Evolutionary conservation across 1,284 basidiomycete genomes (phyloP), one percentile per base, ranked within the genome.

Genomic region (Stygiomarasmius scandens): DNA sequence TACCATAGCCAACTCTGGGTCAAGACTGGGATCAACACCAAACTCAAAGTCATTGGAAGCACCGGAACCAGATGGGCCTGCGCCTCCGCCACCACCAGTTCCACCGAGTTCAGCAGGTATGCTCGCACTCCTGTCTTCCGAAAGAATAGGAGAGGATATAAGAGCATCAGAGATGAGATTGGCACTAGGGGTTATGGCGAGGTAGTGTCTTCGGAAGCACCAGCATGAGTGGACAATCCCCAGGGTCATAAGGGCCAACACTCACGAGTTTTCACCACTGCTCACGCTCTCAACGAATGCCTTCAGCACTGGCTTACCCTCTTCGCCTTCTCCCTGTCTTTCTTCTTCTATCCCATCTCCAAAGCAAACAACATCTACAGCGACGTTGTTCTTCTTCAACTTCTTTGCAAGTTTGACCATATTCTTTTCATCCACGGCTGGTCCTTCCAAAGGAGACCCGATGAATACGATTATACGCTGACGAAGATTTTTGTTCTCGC

Each of bases 381-480:
- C 92, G 43, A 99, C 95, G 67, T 98, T 99, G 75, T 98, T 99
- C 89, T 99, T 99, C 81, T 98, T 97, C 65, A 99, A 81, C 74
- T 95, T 96, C 81, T 96, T 98, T 22, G 95, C 96, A 16, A 99
- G 84, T 72, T 87, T 89, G 64, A 92, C 78, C 80, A 96, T 86
- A 58, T 80, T 81, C 65, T 89, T 87, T 69, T 92, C 89, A 61
- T 92, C 86, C 6, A 84, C 81, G 8, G 81, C 84, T 22, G 77
- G 69, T n/a, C 82, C 85, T 29, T 84, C 81, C 12, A 95, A 74
- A 0, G 97, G 97, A 5, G 93, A 96, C 22, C 89, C 95, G 56
- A 96, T 87, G 66, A 99, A 98, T 46, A 94, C 91, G 66, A 99
- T 86, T 64, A 98, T 92, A 44, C 96, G 86, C 69, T 99, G 96